Evolutionary conservation across 495 filamentous ascomycete genomes (phyloP), one percentile per base, ranked within the genome.

Genomic region (Neurospora sp.): DNA sequence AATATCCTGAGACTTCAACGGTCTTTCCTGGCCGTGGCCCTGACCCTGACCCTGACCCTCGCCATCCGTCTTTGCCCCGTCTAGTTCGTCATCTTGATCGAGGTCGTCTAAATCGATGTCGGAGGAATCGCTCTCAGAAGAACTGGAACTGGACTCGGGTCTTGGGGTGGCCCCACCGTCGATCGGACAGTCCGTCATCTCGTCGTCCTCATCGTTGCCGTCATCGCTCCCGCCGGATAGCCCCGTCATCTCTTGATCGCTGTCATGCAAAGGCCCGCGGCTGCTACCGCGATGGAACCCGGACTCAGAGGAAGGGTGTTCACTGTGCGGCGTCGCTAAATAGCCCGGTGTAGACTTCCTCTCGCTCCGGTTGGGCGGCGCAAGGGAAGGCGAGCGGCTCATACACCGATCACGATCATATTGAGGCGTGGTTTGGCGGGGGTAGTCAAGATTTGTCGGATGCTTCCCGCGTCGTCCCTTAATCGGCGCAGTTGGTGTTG

Each of bases 251-350:
- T 74, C 75, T 16, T 77, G 72, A 31, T 77, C 76, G 11, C 69
- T 46, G 68, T 78, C 76, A 9, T 69, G 71, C 14, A 46, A 12
- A 7, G 74, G 75, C 5, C 70, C 69, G 12, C 75, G 72, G 39
- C 77, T 78, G 11, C 75, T 76, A 2, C 48, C 76, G 0, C 77
- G 75, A 5, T 78, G 70, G 44, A 73, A 77, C 2, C 69, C 73
- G 37, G 39, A 31, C 40, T 79, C 74, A 4, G 73, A 74, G 1
- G 78, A 35, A 14, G 75, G 77, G 12, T 86, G 53, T 61, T 61
- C 86, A 74, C 86, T 89, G 72, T 86, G 78, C 9, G 88, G 88
- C 8, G 88, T 90, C 2, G 85, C 85, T 68, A 85, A 86, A 65
- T 82, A 87, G 68, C 82, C 84, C 3, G 85, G 86, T 0, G 87